A percentile compares a stretch with the other conserved stretches of the same genome.
phyloP scores from a whole-genome alignment of 2,329 filamentous ascomycete genomes.

The Allantophomopsis cytisporea region DNA sequence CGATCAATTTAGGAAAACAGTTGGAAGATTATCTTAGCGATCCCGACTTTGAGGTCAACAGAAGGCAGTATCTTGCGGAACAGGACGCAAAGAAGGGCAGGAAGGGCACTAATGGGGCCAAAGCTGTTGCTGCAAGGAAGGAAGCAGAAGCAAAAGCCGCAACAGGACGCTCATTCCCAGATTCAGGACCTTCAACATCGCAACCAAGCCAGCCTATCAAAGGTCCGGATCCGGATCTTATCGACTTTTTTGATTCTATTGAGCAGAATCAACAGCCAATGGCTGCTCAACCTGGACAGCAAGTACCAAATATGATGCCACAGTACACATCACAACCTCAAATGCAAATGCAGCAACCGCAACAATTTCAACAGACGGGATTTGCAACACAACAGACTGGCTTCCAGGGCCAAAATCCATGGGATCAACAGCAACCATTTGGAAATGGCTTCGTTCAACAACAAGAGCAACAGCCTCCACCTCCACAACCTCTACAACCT shows the following conservation, averaged over 20 bases:
- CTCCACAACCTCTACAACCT: slow-evolving; percentile 35
- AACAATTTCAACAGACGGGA: slow-evolving; percentile 24
- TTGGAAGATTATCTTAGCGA: slow-evolving; percentile 92
- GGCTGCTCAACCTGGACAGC: slow-evolving; percentile 27
- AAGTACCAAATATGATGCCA: slow-evolving; percentile 17
- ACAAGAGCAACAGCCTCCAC: slow-evolving; percentile 19
- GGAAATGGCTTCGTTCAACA: slow-evolving; percentile 15
- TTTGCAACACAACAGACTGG: slow-evolving; percentile 26
- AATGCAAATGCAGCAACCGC: slow-evolving; percentile 19
- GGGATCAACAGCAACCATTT: slow-evolving; percentile 21
- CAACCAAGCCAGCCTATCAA: slow-evolving; percentile 34
- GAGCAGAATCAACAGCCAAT: slow-evolving; percentile 75
- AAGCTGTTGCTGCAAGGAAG: slow-evolving; percentile 25
- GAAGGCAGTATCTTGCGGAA: slow-evolving; percentile 82
- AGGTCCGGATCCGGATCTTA: slow-evolving; percentile 63
- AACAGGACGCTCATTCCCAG: slow-evolving; percentile 11
- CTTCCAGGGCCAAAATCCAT: slow-evolving; percentile 26
- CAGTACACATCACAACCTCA: slow-evolving; percentile 16
- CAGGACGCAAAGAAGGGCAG: slow-evolving; percentile 52
- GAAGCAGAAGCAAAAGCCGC: slow-evolving; percentile 14
- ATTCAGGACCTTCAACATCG: slow-evolving; percentile 12
- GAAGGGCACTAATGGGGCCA: slow-evolving; percentile 16
- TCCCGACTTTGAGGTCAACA: slow-evolving; percentile 86
- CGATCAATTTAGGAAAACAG: slow-evolving; percentile 77
- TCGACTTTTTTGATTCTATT: slow-evolving; percentile 91